These are phyloP conservation scores for Chaetomium cochliodes DNA, from an alignment of 495 filamentous ascomycete genomes.

Conservation along the genomic window DNA sequence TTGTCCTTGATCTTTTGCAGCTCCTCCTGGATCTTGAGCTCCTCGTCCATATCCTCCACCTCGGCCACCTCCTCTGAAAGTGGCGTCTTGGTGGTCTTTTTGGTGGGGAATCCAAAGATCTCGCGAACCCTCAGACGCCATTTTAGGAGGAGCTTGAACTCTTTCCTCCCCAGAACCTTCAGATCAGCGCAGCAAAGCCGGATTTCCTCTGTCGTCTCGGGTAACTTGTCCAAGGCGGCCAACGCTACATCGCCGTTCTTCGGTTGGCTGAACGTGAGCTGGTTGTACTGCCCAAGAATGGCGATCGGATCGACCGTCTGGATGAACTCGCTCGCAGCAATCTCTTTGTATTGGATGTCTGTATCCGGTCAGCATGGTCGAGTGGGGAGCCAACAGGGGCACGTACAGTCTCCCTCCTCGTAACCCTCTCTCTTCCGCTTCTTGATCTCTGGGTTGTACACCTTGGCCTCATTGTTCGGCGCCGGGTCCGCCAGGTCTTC, in stretches of 20 bases:
- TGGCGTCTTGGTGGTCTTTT: slow-evolving; percentile 56
- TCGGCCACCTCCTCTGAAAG: slow-evolving; percentile 71
- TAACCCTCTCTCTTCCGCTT: slow-evolving; percentile 97
- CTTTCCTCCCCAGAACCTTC: slow-evolving; percentile 86
- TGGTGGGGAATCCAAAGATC: slow-evolving; percentile 81
- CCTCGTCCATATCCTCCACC: slow-evolving; percentile 88
- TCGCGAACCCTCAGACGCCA: slow-evolving; percentile 91
- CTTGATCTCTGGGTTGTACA: slow-evolving; percentile 95
- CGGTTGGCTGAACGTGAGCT: slow-evolving; percentile 73
- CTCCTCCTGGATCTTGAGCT: slow-evolving; percentile 83
- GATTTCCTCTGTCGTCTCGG: slow-evolving; percentile 92
- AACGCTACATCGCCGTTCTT: slow-evolving; percentile 81
- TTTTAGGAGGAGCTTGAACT: slow-evolving; percentile 88
- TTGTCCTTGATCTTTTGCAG: slow-evolving; percentile 76
- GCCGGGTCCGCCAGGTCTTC: slow-evolving; percentile 86
- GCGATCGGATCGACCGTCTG: slow-evolving; percentile 92
- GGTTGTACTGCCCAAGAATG: slow-evolving; percentile 87
- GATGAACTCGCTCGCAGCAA: slow-evolving; percentile 86
- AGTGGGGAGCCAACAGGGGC: not conserved
- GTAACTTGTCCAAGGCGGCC: slow-evolving; percentile 77
- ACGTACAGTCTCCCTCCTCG: slow-evolving; percentile 78
- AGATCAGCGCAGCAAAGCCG: slow-evolving; percentile 81
- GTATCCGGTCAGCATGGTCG: slow-evolving; percentile 10
- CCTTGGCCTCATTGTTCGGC: slow-evolving; percentile 95
- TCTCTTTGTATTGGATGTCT: slow-evolving; percentile 83